Conservation (phyloP, 257 asterid species). For the Leonotis leonurus region DNA sequence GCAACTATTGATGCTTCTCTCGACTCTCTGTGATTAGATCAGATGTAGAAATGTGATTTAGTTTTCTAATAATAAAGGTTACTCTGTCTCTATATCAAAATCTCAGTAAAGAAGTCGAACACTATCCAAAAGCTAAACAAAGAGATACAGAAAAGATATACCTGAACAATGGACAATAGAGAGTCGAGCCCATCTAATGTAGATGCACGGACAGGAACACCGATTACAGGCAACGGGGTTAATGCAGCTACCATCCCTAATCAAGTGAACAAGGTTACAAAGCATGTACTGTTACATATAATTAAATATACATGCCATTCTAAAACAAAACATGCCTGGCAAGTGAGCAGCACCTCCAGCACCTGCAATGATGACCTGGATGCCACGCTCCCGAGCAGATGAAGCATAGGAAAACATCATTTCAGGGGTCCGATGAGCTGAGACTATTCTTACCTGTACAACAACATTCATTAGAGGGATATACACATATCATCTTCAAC, state of each 20-base stretch:
- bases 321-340: constrained; percentile 51
- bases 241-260: constrained; percentile 97
- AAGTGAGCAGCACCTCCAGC: constrained; percentile 99
- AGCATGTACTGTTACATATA: not conserved
- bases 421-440: constrained; percentile 96
- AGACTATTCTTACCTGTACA: constrained; percentile 82
- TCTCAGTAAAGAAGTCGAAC: not conserved
- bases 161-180: constrained; percentile 96
- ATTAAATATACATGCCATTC: not conserved
- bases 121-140: not conserved
- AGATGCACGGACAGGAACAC: constrained; percentile 95
- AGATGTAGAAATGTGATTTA: not conserved
- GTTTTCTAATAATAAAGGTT: not conserved
- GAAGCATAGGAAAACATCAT: constrained; percentile 71
- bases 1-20: not conserved
- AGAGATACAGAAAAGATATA: constrained; percentile 8
- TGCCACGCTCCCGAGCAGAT: constrained; percentile 85
- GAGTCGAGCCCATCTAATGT: constrained; percentile 92
- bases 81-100: not conserved
- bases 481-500: not conserved
- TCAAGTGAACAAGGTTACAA: constrained; percentile 10
- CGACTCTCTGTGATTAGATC: not conserved
- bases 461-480: not conserved
- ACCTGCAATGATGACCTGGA: constrained; percentile 93
- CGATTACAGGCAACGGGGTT: constrained; percentile 95